Evolutionary conservation across 352 stramenopile genomes (phyloP), one percentile per base, ranked within the genome.

Genomic region (Globisporangium uncinulatum): DNA sequence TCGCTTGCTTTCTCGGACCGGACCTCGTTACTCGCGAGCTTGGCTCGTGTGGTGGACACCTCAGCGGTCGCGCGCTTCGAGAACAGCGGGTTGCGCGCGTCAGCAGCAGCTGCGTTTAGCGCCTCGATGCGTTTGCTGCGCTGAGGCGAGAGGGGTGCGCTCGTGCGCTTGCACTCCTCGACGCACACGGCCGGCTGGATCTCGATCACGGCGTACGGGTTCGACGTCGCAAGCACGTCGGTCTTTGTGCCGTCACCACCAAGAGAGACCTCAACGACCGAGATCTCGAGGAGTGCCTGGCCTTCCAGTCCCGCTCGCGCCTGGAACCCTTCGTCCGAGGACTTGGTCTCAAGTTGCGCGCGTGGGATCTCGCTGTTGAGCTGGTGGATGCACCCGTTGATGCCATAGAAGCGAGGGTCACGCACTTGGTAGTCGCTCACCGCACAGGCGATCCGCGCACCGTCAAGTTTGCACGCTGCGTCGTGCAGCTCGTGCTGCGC

Each of bases 361-460:
- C 73, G 67, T 6, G 76, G 56, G 42, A 91, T 79, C 47, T 87
- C 78, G 5, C 69, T 64, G 45, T 87, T 86, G 7, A 88, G 58
- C 15, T 83, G 70, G 37, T 91, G 78, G 57, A 91, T 87, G 60
- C 78, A 89, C 10, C 81, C 81, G 49, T 91, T 91, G 44, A 91
- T 77, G 6, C 81, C 81, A 53, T 91, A 91, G 54, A 91, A 91
- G n/a, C 77, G 69, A 3, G 81, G 81, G 11, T 89, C 68, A 4
- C 70, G 73, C 2, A 71, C 29, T 45, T 78, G 77, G 48, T 91
- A 91, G 41, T 88, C 78, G 32, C 75, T 58, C 9, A 81, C 76
- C 1, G 74, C 76, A 34, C 81, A 91, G 1, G 81, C 64, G 34
- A 91, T 86, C 3, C 78, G 66, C 0, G 81, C 81, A 4, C 81